A percentile compares a stretch with the other conserved stretches of the same genome.
Conservation (phyloP, 352 stramenopile species). For the Phytophthora quininea region DNA sequence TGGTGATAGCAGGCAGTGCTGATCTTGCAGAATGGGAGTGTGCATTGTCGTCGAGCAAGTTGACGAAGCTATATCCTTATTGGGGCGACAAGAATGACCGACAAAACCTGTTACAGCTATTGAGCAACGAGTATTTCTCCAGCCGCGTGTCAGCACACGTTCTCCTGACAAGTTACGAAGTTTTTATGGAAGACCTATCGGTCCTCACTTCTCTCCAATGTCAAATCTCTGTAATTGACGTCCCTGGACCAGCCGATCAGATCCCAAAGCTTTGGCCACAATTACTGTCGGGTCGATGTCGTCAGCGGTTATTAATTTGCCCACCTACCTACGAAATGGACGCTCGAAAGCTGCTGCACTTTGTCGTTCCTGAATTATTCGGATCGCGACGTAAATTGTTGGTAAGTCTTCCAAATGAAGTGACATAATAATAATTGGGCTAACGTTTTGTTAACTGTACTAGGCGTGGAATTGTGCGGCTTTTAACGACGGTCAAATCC, state of each 20-base stretch:
- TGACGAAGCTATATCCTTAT: conserved; percentile 53
- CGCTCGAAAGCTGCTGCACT: conserved; percentile 64
- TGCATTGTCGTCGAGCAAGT: conserved; percentile 32
- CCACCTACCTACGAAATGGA: conserved; percentile 45
- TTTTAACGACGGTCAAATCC: conserved; percentile 50
- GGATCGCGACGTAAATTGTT: conserved; percentile 72
- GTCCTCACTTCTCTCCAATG: conserved; percentile 50
- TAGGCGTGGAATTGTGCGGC: conserved; percentile 76
- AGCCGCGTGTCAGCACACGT: conserved; percentile 43
- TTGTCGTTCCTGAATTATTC: conserved; percentile 69
- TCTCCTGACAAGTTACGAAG: conserved; percentile 62
- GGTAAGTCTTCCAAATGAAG: conserved; percentile 41
- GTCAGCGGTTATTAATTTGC: conserved; percentile 66
- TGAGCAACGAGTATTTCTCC: conserved; percentile 46
- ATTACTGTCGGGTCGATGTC: conserved; percentile 63
- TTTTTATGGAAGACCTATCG: conserved; percentile 56
- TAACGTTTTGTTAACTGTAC: background rate
- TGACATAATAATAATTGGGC: background rate
- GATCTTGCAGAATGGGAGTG: conserved; percentile 52
- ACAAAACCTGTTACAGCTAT: conserved; percentile 36
- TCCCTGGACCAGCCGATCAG: conserved; percentile 29
- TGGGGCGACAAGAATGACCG: conserved; percentile 58
- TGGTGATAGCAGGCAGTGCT: conserved; percentile 47
- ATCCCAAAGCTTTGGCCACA: conserved; percentile 46
- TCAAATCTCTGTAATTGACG: conserved; percentile 54